Base-by-base conservation (phyloP, 1,284 basidiomycete species). In the Golubevia pallescens region DNA sequence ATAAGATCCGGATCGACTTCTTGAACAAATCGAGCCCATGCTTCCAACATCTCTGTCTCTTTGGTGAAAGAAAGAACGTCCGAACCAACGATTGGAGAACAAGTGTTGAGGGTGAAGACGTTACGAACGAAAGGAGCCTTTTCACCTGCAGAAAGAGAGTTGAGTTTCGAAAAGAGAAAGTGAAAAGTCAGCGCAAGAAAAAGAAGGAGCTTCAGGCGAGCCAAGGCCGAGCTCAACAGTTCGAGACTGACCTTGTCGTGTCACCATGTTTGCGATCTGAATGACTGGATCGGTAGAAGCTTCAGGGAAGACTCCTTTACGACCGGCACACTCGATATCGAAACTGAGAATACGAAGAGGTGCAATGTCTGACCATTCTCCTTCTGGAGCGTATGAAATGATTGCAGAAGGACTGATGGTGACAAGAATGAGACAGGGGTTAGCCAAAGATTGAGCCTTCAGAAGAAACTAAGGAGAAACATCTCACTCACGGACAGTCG, bases 251-350 rank as follows among this genome's bases (percentile, higher is more conserved):
- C 82, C 82, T 57, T 85, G 82, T n/a, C 82, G 73, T 19, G 82
- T 85, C 60, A 85, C 82, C 82, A 85, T 85, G 62, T 75, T 77
- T 28, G 81, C 82, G 58, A 85, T 85, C 65, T 85, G 82, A 62
- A 85, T 85, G 68, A 85, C 82, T 3, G 82, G 82, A 54, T 85
- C 82, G 20, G 78, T 53, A 10, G 69, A 63, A 1, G 82, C 70
- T 23, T 85, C 81, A 3, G 82, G 82, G 57, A 85, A 85, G 58
- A 85, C 69, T 57, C 82, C 82, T 56, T 85, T 85, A 58, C 82
- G 74, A n/a, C 82, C 82, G 3, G 82, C 82, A 53, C 82, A 85
- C 59, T 85, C 82, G 60, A 85, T 85, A 63, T 85, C 82, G 64
- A 85, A 85, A 62, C 81, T 84, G 57, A 85, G 67, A 42, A 81